Conservation (phyloP, 1,284 basidiomycete species). For the Gymnopus androsaceus region DNA sequence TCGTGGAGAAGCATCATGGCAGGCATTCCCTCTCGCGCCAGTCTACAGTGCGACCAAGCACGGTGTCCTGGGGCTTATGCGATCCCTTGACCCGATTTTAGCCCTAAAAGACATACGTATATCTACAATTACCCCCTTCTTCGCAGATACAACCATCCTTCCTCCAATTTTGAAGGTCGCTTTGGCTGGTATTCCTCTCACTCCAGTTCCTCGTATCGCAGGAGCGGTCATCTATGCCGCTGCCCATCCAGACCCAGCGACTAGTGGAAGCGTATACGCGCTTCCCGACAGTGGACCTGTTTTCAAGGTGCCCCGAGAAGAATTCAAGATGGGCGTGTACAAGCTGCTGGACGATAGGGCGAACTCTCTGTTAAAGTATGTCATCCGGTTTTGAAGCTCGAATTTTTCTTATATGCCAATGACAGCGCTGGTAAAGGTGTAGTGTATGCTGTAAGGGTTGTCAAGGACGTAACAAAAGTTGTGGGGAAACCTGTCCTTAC, state of each 20-base stretch:
- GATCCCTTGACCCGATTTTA: constrained; percentile 42
- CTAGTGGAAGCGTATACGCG: constrained; percentile 50
- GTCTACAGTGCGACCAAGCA: constrained; percentile 57
- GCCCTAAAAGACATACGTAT: constrained; percentile 46
- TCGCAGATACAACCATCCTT: constrained; percentile 40
- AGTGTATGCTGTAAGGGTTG: too few relatives aligned
- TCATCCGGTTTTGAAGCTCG: too few relatives aligned
- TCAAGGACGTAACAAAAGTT: too few relatives aligned
- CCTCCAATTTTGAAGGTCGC: constrained; percentile 40
- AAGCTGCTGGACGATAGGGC: constrained; percentile 46
- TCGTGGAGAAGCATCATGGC: constrained; percentile 54
- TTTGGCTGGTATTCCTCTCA: constrained; percentile 53
- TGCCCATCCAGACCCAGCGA: constrained; percentile 47
- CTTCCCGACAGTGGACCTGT: constrained; percentile 53
- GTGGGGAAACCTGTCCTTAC: too few relatives aligned
- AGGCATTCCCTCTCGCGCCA: constrained; percentile 43
- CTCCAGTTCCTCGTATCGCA: constrained; percentile 47
- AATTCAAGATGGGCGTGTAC: constrained; percentile 54
- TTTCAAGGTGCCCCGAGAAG: constrained; percentile 45
- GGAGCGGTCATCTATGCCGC: constrained; percentile 53
- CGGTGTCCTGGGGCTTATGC: constrained; percentile 55
- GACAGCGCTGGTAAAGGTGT: too few relatives aligned
- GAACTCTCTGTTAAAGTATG: too few relatives aligned
- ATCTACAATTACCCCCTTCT: constrained; percentile 53
- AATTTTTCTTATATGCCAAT: too few relatives aligned